A percentile compares a stretch with the other conserved stretches of the same genome.
Evolutionary conservation across 225 moss, liverwort and hornwort genomes (phyloP).

Genomic region (Anthoceros angustus): DNA sequence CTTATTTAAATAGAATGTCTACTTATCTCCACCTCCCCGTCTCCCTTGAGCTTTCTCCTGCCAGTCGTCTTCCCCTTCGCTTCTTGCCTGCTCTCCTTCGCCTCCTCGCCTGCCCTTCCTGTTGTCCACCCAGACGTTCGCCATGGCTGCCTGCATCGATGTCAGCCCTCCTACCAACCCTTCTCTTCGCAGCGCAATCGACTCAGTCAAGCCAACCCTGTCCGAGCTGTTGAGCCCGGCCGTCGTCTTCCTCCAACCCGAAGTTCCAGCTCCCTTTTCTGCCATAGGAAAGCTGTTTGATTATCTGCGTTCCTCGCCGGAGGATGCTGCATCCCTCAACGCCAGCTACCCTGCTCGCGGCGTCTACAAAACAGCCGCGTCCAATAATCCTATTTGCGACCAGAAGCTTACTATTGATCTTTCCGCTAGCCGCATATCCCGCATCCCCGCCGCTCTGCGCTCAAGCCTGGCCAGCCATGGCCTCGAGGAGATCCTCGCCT

Average conservation of each 20-base stretch:
- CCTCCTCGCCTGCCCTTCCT: not conserved
- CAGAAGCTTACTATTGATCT: constrained; percentile 12
- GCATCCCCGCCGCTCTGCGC: not conserved
- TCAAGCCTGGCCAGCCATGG: constrained; percentile 4
- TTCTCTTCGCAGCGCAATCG: not conserved
- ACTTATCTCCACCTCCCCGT: not conserved
- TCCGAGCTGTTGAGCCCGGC: not conserved
- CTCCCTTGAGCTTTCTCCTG: not conserved
- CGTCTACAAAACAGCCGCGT: constrained; percentile 10
- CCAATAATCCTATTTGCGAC: not conserved
- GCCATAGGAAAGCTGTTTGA: constrained; percentile 8
- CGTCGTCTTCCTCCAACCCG: not conserved
- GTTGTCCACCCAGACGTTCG: not conserved
- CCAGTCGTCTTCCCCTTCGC: not conserved
- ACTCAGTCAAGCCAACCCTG: not conserved
- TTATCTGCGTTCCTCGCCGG: not conserved
- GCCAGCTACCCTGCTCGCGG: constrained; percentile 8
- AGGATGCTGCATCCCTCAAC: constrained; percentile 5
- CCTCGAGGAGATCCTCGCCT: constrained; percentile 8
- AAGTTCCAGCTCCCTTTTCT: not conserved
- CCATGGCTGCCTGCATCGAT: not conserved
- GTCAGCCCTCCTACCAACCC: not conserved
- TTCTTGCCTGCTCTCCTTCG: not conserved
- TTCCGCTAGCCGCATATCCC: constrained; percentile 7
- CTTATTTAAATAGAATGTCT: too few relatives aligned